Percentiles rank a stretch among this genome's conserved stretches.
Conservation (phyloP, 2,329 filamentous ascomycete genomes). For the Ophiocordyceps sinensis region DNA sequence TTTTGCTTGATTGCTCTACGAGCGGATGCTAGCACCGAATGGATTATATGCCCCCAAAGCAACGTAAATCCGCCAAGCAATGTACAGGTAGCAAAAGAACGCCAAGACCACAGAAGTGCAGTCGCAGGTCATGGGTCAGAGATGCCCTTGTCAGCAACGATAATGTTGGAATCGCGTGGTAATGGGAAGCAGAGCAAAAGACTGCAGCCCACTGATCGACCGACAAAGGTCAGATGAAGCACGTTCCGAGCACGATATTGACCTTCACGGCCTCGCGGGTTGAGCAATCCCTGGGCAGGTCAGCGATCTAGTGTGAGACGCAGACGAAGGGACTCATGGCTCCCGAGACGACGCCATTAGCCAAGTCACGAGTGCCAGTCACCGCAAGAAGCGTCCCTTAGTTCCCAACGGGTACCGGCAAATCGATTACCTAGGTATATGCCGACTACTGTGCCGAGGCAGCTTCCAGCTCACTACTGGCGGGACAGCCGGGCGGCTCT, state of each 20-base stretch:
- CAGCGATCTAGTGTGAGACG: constrained; percentile 7
- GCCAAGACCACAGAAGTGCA: constrained; percentile 29
- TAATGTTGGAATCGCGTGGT: constrained; percentile 42
- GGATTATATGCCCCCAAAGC: not conserved
- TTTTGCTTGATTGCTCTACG: not conserved
- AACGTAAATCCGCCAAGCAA: constrained; percentile 30
- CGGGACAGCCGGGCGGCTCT: constrained; percentile 52
- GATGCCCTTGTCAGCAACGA: constrained; percentile 31
- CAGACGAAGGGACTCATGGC: not conserved
- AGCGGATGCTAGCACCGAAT: too few relatives aligned
- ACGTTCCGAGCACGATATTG: constrained; percentile 11
- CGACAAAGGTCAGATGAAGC: constrained; percentile 16
- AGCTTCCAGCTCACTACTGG: too few relatives aligned
- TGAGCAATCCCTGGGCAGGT: constrained; percentile 2
- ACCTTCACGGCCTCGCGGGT: not conserved
- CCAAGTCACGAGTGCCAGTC: too few relatives aligned
- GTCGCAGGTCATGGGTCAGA: constrained; percentile 36
- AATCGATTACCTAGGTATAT: constrained; percentile 7
- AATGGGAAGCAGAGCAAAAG: constrained; percentile 36
- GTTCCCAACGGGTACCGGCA: constrained; percentile 4
- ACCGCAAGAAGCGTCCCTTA: too few relatives aligned
- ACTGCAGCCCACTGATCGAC: constrained; percentile 41
- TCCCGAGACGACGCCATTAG: too few relatives aligned
- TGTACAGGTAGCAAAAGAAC: constrained; percentile 54
- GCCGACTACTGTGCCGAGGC: constrained; percentile 4